These are phyloP conservation scores for Sarocladium oryzae DNA, from an alignment of 2,329 filamentous ascomycete genomes.

Conservation along the genomic window DNA sequence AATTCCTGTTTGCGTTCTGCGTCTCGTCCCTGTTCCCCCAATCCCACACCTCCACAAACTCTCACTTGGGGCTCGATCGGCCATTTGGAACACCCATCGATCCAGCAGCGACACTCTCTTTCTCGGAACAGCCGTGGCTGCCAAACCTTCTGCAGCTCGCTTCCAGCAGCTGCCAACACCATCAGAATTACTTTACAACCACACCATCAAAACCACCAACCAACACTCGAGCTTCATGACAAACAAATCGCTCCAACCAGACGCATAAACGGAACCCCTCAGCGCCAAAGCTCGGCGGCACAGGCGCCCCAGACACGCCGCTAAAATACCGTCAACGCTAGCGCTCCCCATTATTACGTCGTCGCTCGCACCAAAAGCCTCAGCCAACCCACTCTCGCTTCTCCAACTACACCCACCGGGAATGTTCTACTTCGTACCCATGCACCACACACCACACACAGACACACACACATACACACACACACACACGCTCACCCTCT, in stretches of 20 bases:
- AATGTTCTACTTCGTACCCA: too few species aligned
- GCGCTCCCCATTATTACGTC: constrained; percentile 8
- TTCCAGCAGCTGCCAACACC: constrained; percentile 12
- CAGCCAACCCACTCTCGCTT: constrained; percentile 2
- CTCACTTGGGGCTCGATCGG: too few species aligned
- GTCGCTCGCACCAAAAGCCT: constrained; percentile 5
- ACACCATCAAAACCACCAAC: not conserved
- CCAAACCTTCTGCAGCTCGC: constrained; percentile 7
- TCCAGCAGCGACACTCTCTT: too few species aligned
- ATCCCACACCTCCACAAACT: not conserved
- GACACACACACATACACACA: not conserved
- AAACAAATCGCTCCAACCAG: not conserved
- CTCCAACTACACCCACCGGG: not conserved
- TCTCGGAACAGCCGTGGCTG: too few species aligned
- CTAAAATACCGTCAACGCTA: not conserved
- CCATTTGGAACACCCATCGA: too few species aligned
- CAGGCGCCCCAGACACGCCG: constrained; percentile 6
- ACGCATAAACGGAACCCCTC: not conserved
- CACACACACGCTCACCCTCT: not conserved
- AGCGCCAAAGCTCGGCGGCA: constrained; percentile 3
- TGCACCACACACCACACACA: too few species aligned
- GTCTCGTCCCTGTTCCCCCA: not conserved
- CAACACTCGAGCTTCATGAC: not conserved
- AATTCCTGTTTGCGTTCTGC: not conserved
- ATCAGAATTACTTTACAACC: not conserved